These are phyloP conservation scores for Rubia peregrina DNA, from an alignment of 305 asterid species.

Conservation along the genomic window DNA sequence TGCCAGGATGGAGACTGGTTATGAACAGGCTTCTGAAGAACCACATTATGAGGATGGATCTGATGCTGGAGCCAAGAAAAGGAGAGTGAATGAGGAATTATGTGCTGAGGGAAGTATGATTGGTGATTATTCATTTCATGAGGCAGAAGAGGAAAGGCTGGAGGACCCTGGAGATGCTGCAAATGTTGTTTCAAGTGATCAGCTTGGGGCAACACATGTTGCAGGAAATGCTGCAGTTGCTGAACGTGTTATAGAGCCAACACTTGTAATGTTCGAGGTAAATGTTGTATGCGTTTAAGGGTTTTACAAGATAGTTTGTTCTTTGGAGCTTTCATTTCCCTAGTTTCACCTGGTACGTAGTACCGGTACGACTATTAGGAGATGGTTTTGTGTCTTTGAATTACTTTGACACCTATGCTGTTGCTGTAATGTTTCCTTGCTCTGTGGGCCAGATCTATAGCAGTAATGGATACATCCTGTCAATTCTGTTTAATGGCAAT, in stretches of 20 bases:
- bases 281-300: constrained; percentile 6
- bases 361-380: neutral
- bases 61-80: constrained; percentile 75
- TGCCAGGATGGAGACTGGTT: constrained; percentile 75
- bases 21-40: constrained; percentile 51
- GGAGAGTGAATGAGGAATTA: constrained; percentile 65
- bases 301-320: neutral
- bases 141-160: constrained; percentile 51
- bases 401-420: neutral
- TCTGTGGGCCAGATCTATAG: neutral
- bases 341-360: neutral
- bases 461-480: neutral
- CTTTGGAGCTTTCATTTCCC: neutral
- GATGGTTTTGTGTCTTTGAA: neutral
- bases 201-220: constrained; percentile 59
- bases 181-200: constrained; percentile 49
- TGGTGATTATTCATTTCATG: constrained; percentile 53
- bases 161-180: constrained; percentile 49
- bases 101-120: constrained; percentile 55
- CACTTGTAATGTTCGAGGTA: constrained; percentile 99
- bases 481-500: neutral
- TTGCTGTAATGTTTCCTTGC: neutral
- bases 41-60: constrained; percentile 51
- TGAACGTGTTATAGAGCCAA: constrained; percentile 90
- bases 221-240: constrained; percentile 83